Conservation (phyloP, 2,329 filamentous ascomycete species). For the Chaetomiaceae sp. region DNA sequence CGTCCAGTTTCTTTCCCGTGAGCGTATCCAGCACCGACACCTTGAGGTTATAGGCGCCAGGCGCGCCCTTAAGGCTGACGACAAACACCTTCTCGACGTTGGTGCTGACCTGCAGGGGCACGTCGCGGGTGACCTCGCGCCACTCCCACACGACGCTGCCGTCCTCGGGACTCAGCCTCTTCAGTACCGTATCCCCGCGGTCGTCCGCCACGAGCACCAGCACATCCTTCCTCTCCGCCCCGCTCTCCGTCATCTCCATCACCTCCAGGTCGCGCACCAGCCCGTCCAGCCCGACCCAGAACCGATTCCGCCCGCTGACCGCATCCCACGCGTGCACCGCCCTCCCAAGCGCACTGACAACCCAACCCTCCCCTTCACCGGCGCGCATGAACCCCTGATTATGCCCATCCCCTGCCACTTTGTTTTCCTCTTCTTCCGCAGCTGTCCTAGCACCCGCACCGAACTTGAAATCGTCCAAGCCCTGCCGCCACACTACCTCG, state of each 20-base stretch:
- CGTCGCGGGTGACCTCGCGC: conserved; percentile 59
- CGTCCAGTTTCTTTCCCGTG: conserved; percentile 65
- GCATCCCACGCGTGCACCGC: conserved; percentile 78
- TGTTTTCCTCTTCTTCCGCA: conserved; percentile 14
- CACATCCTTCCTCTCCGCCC: conserved; percentile 56
- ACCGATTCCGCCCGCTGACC: conserved; percentile 69
- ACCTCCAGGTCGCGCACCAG: conserved; percentile 67
- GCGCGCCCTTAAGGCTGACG: conserved; percentile 64
- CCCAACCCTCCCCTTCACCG: conserved; percentile 70
- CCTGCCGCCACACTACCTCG: conserved; percentile 78
- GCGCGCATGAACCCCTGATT: conserved; percentile 54
- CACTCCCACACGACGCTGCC: conserved; percentile 77
- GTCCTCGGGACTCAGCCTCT: conserved; percentile 64
- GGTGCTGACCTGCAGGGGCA: conserved; percentile 69
- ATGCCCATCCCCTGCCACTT: conserved; percentile 37
- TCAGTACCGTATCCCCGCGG: conserved; percentile 47
- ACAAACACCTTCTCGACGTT: conserved; percentile 67
- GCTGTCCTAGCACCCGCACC: not conserved
- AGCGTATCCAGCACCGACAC: conserved; percentile 66
- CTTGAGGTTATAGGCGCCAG: conserved; percentile 69
- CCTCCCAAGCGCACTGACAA: conserved; percentile 66
- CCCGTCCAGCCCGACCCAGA: conserved; percentile 57
- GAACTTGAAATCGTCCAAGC: conserved; percentile 34
- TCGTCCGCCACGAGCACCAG: conserved; percentile 61
- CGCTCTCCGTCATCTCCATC: conserved; percentile 59